Percentiles rank a stretch among this genome's conserved stretches.
These are phyloP conservation scores for Leishmania tropica DNA, from an alignment of 208 protist species.

Conservation along the genomic window DNA sequence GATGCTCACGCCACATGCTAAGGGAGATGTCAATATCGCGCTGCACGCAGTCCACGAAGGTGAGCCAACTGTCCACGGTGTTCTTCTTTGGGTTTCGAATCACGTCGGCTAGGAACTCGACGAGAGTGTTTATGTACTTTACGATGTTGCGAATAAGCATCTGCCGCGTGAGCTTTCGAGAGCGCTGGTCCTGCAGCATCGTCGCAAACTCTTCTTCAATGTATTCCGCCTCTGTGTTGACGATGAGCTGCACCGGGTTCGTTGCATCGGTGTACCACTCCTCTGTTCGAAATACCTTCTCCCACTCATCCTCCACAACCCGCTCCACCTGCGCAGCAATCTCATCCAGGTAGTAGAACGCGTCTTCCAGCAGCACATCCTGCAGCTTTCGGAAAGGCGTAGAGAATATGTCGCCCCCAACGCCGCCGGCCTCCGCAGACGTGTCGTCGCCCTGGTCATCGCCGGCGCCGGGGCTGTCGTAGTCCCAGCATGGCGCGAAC, in stretches of 20 bases:
- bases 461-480: slow-evolving; percentile 14
- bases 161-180: slow-evolving; percentile 58
- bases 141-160: slow-evolving; percentile 75
- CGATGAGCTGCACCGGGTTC: slow-evolving; percentile 85
- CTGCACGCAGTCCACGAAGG: slow-evolving; percentile 69
- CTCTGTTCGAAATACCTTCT: slow-evolving; percentile 60
- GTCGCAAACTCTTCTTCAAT: slow-evolving; percentile 85
- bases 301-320: slow-evolving; percentile 77
- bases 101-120: slow-evolving; percentile 82
- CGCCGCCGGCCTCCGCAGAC: not conserved
- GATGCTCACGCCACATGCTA: slow-evolving; percentile 58
- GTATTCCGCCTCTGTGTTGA: slow-evolving; percentile 81
- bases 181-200: slow-evolving; percentile 68
- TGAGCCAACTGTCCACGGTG: slow-evolving; percentile 60
- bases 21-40: slow-evolving; percentile 66
- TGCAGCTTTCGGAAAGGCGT: slow-evolving; percentile 79
- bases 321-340: slow-evolving; percentile 84
- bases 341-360: slow-evolving; percentile 85
- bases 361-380: slow-evolving; percentile 61
- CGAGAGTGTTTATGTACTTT: slow-evolving; percentile 77
- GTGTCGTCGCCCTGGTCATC: slow-evolving; percentile 13
- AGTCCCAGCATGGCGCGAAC: slow-evolving; percentile 82
- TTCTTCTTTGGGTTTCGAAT: slow-evolving; percentile 83
- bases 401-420: slow-evolving; percentile 12
- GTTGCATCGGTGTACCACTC: slow-evolving; percentile 70